Evolutionary conservation across 345 rosid genomes (phyloP), one percentile per base, ranked within the genome.

Genomic region (Gossypium thurberi): DNA sequence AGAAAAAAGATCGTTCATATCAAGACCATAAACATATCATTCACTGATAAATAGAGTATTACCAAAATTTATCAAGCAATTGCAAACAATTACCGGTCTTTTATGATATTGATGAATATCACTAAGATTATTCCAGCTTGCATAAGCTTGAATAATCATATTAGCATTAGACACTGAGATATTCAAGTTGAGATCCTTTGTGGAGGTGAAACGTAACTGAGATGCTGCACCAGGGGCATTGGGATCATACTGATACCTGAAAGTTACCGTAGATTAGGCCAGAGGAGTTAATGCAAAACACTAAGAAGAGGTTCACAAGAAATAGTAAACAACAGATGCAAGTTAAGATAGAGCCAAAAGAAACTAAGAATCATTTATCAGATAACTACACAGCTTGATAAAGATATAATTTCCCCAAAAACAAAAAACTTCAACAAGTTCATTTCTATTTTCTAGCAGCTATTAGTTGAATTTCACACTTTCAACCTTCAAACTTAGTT

Each of bases 141-240:
- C 89, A 82, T 90, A 94, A 62, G 98, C 97, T 89, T 94, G 98
- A 83, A 94, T 84, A 62, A 92, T 83, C 93, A 93, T 90, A 81
- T 94, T 94, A 72, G 84, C 84, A 82, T 87, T 92, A 59, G 97
- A 86, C 72, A 88, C 91, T 48, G 98, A 88, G 77, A 90, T 78
- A 77, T 94, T 94, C 74, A 94, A 78, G 83, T 92, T 94, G 73
- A 94, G 80, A 78, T 92, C 93, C 86, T 85, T 78, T 2, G 89
- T 84, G 44, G 91, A 82, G 72, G 90, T 84, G 74, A 94, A 75
- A 71, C 97, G 98, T 73, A 94, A 75, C 80, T 94, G 95, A 64
- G 97, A 89, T 75, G 88, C 86, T 72, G 98, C 89, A 71, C 90
- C 89, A 6, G 86, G 90, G 47, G 89, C 83, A 78, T 85, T 87